Evolutionary conservation across 2,329 filamentous ascomycete genomes (phyloP), one percentile per base, ranked within the genome.

Genomic region (Paracoccidioides lutzii): DNA sequence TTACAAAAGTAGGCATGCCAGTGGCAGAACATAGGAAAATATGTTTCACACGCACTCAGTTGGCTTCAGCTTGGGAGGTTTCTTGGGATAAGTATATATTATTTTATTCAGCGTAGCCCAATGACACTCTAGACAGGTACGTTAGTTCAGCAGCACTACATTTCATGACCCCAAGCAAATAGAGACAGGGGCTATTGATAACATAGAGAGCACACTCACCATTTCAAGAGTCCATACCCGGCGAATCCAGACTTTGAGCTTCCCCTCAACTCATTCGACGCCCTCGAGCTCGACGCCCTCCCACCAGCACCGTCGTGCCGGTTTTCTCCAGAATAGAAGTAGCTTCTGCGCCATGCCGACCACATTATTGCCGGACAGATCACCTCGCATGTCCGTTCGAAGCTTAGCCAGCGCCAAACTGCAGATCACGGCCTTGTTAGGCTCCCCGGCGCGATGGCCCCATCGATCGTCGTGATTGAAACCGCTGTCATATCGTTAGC

Each of bases 321-420:
- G 93, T 73, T 98, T 98, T 62, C 93, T 82, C 93, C 93, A 98
- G 76, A 98, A 98, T 3, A 98, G 79, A 12, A 98, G 79, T 49
- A 98, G 80, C 75, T 98, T 98, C 72, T 98, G 93, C 10, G 93
- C 93, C 93, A 98, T 98, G 53, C 91, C 91, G 15, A 97, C 89
- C 0, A 89, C 87, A 68, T 81, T 84, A 64, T 76, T 82, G 65
- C 84, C 90, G 62, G 80, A 83, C 53, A 87, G 76, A 63, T 90
- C 88, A 55, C 89, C 80, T 59, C 77, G 84, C 65, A 95, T 90
- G 64, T 97, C 93, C 58, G 90, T 97, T 55, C 93, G 86, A 63
- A 98, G 80, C 62, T 93, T 85, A 40, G 93, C 93, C 56, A 98
- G 81, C 9, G 91, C 93, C 60, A 98, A 81, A 71, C 89, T 95